Conservation (phyloP, 768 basidiomycete genomes). For the Leucocoprinus birnbaumii region DNA sequence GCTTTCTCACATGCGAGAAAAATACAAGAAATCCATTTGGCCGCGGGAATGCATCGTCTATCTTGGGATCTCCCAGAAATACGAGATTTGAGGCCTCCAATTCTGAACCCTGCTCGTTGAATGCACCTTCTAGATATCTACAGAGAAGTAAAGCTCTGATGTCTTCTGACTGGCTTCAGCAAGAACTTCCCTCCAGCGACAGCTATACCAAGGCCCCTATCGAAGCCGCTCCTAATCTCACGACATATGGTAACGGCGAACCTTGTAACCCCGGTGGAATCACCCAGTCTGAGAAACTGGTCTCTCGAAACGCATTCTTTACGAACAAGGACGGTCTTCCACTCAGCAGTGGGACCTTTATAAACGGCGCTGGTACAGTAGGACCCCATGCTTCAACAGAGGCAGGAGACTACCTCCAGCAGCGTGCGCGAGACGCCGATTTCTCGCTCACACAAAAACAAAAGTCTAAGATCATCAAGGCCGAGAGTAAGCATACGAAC, state of each 20-base stretch:
- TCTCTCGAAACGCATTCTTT: not conserved
- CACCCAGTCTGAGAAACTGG: not conserved
- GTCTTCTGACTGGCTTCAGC: not conserved
- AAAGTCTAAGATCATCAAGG: constrained; percentile 45
- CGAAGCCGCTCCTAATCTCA: too few species aligned
- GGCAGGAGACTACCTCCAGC: constrained; percentile 28
- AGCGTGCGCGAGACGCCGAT: constrained; percentile 46
- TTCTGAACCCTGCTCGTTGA: too few species aligned
- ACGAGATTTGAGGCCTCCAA: too few species aligned
- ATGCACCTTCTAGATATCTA: not conserved
- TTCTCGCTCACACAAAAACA: constrained; percentile 46
- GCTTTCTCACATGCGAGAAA: too few species aligned
- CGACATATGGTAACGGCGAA: too few species aligned
- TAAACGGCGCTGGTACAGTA: constrained; percentile 50
- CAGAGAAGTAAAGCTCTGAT: too few species aligned
- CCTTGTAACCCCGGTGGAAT: too few species aligned
- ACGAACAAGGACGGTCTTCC: constrained; percentile 23
- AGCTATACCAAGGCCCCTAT: too few species aligned
- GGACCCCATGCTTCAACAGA: constrained; percentile 43
- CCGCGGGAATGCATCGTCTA: too few species aligned
- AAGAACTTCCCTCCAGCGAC: not conserved
- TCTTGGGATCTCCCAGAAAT: too few species aligned
- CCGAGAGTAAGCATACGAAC: constrained; percentile 28
- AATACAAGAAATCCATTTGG: too few species aligned
- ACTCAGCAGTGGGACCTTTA: constrained; percentile 40